phyloP scores from a whole-genome alignment of 1,284 basidiomycete genomes.

The Cutaneotrichosporon cutaneum region DNA sequence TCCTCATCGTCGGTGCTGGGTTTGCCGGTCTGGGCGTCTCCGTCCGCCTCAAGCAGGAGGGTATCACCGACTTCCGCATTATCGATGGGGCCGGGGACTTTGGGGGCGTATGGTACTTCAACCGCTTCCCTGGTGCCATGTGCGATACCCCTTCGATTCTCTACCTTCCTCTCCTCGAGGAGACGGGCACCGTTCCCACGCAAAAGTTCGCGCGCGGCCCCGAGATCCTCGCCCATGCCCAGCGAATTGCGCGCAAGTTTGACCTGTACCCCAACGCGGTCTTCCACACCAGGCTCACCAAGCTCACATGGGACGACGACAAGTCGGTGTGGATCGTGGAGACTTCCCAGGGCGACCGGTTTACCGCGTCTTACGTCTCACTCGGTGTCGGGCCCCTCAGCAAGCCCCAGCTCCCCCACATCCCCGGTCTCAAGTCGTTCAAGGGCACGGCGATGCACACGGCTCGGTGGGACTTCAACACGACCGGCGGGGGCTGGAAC shows the following conservation, averaged over 20 bases:
- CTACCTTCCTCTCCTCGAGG: conserved; percentile 21
- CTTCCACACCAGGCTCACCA: conserved; percentile 18
- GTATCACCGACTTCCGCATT: conserved; percentile 13
- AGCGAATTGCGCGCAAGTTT: conserved; percentile 14
- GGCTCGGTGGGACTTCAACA: conserved; percentile 17
- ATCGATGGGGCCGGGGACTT: conserved; percentile 21
- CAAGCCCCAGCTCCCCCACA: conserved; percentile 14
- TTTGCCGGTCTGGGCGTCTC: conserved; percentile 16
- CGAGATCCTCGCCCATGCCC: conserved; percentile 21
- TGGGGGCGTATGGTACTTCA: conserved; percentile 25
- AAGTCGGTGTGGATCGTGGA: conserved; percentile 11
- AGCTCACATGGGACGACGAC: conserved; percentile 16
- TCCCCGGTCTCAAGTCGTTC: conserved; percentile 18
- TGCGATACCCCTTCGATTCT: conserved; percentile 24
- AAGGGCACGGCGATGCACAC: conserved; percentile 23
- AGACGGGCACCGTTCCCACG: conserved; percentile 13
- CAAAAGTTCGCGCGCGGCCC: conserved; percentile 19
- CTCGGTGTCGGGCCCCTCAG: conserved; percentile 20
- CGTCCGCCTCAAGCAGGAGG: conserved; percentile 18
- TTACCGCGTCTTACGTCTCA: conserved; percentile 19
- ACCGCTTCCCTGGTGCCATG: conserved; percentile 25
- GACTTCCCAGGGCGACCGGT: conserved; percentile 19
- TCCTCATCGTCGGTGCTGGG: conserved; percentile 20
- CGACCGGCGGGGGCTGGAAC: conserved; percentile 18
- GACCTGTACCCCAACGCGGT: conserved; percentile 19